Evolutionary conservation across 164 flowering plant genomes (phyloP).

Genomic region (Tetrastigma voinierianum): DNA sequence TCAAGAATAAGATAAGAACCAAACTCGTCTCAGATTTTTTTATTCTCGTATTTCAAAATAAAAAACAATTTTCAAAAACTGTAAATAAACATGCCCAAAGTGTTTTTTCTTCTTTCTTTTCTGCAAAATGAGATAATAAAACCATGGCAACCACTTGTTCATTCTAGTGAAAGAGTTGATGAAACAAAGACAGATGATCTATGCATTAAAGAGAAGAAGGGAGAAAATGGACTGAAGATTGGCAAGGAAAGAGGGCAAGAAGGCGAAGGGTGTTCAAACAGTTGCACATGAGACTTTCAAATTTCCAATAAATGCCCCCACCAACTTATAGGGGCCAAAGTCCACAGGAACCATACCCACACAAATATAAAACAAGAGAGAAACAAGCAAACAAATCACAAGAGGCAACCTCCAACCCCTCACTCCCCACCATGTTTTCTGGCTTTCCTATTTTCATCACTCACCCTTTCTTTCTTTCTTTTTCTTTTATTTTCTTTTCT

Average conservation of each 20-base stretch:
- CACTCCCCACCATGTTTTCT: constrained; percentile 23
- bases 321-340: background rate
- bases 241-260: constrained; percentile 2
- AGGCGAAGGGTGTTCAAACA: background rate
- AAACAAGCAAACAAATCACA: constrained; percentile 9
- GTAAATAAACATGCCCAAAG: too few species aligned
- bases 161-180: too few species aligned
- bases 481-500: constrained; percentile 4
- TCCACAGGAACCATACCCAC: background rate
- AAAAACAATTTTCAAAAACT: too few species aligned
- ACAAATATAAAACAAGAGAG: constrained; percentile 3
- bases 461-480: background rate
- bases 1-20: too few species aligned
- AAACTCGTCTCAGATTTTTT: too few species aligned
- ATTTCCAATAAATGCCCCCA: constrained; percentile 12
- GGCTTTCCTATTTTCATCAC: constrained; percentile 13
- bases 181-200: too few species aligned
- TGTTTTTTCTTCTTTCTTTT: too few species aligned
- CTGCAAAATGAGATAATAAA: too few species aligned
- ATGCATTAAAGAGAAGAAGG: background rate
- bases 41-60: too few species aligned
- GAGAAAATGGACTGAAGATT: background rate
- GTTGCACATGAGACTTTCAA: constrained; percentile 6
- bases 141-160: too few species aligned
- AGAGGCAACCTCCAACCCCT: constrained; percentile 1